phyloP scores from a whole-genome alignment of 2,329 filamentous ascomycete genomes.

The Alternaria rosae region DNA sequence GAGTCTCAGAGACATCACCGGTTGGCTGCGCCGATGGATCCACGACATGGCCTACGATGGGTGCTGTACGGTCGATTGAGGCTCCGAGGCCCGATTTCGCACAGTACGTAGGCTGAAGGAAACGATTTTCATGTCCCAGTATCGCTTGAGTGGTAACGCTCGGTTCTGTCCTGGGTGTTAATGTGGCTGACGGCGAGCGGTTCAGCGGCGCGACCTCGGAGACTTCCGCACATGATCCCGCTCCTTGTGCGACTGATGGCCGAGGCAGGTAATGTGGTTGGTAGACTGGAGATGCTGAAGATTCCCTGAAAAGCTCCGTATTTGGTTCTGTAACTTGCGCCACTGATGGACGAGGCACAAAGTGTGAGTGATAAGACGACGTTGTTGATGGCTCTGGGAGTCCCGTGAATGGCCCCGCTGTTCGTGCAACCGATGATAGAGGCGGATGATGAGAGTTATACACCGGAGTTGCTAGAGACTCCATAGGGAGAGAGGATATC shows the following conservation, averaged over 20 bases:
- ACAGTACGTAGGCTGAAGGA: background rate
- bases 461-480: background rate
- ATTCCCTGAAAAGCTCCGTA: background rate
- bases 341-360: background rate
- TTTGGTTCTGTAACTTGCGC: background rate
- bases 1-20: conserved; percentile 10
- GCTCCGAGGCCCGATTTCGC: background rate
- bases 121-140: background rate
- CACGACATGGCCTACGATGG: background rate
- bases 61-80: background rate
- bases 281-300: background rate
- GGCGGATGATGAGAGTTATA: background rate
- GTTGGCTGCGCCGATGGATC: conserved; percentile 7
- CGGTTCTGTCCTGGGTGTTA: background rate
- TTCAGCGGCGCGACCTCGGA: background rate
- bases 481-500: background rate
- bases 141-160: background rate
- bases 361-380: background rate
- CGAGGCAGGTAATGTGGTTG: background rate
- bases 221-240: background rate
- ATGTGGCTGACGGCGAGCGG: background rate
- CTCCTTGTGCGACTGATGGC: background rate
- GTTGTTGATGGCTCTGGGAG: background rate
- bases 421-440: background rate
- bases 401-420: background rate